These are phyloP conservation scores for Stemphylium beticola DNA, from an alignment of 2,329 filamentous ascomycete genomes.

Conservation along the genomic window DNA sequence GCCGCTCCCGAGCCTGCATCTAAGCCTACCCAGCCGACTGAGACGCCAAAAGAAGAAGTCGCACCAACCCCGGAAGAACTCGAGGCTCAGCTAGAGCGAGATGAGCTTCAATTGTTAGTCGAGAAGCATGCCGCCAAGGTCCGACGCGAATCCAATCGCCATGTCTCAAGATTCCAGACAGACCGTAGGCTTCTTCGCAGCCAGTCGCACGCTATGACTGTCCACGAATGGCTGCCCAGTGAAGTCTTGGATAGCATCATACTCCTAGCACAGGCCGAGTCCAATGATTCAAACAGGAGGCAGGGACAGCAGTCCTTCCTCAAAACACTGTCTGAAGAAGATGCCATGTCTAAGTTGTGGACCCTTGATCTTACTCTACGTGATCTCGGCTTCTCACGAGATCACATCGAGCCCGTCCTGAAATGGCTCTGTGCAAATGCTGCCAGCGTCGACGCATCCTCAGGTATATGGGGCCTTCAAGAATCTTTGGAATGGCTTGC, in stretches of 20 bases:
- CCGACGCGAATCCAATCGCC: slow-evolving; percentile 77
- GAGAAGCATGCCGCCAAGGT: slow-evolving; percentile 83
- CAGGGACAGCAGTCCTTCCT: slow-evolving; percentile 48
- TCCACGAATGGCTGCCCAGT: slow-evolving; percentile 78
- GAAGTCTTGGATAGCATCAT: slow-evolving; percentile 81
- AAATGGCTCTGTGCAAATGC: slow-evolving; percentile 47
- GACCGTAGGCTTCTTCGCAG: slow-evolving; percentile 81
- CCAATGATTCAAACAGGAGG: slow-evolving; percentile 58
- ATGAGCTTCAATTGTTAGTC: slow-evolving; percentile 86
- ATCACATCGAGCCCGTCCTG: slow-evolving; percentile 40
- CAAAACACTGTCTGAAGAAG: slow-evolving; percentile 70
- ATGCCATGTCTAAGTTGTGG: slow-evolving; percentile 82
- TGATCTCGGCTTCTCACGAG: slow-evolving; percentile 68
- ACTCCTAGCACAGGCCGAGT: slow-evolving; percentile 72
- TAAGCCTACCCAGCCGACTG: slow-evolving; percentile 9
- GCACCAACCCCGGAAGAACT: slow-evolving; percentile 82
- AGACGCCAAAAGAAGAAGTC: slow-evolving; percentile 42
- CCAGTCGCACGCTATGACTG: slow-evolving; percentile 76
- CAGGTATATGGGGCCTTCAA: slow-evolving; percentile 79
- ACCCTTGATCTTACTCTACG: slow-evolving; percentile 76
- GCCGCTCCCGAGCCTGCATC: slow-evolving; percentile 9
- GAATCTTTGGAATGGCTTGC: slow-evolving; percentile 91
- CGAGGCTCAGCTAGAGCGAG: slow-evolving; percentile 84
- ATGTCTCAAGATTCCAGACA: slow-evolving; percentile 79
- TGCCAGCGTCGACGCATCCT: slow-evolving; percentile 57